These are phyloP conservation scores for Fusarium heterosporum DNA, from an alignment of 2,329 filamentous ascomycete genomes.

Conservation along the genomic window DNA sequence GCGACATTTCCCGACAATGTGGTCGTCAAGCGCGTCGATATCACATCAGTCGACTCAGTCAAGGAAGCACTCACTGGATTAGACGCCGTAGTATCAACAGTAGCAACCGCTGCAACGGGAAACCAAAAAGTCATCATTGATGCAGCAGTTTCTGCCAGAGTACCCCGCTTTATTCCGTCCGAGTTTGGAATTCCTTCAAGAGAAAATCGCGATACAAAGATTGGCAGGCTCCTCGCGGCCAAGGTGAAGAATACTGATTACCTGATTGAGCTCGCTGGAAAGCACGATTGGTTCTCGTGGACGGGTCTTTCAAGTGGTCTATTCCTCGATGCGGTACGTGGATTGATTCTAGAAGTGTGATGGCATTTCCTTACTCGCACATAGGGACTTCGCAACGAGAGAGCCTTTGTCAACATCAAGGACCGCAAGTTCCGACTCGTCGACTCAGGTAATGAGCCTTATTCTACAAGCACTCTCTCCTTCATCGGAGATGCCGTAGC, in stretches of 20 bases:
- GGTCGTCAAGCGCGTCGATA: neutral
- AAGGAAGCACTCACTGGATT: neutral
- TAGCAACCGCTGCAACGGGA: neutral
- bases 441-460: conserved; percentile 15
- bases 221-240: neutral
- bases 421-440: conserved; percentile 13
- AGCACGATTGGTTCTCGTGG: conserved; percentile 20
- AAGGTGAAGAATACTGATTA: conserved; percentile 21
- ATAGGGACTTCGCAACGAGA: neutral
- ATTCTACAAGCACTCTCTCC: conserved; percentile 5
- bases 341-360: rapidly evolving
- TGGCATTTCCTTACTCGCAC: neutral
- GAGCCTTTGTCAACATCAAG: conserved; percentile 6
- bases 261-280: conserved; percentile 9
- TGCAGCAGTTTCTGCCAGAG: neutral
- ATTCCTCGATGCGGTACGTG: conserved; percentile 13
- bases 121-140: conserved; percentile 8
- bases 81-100: conserved; percentile 4
- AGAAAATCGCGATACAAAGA: conserved; percentile 4
- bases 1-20: neutral
- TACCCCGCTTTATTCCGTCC: conserved; percentile 5
- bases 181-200: conserved; percentile 22
- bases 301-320: conserved; percentile 1
- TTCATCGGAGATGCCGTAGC: conserved; percentile 5
- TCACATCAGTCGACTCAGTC: neutral